These are phyloP conservation scores for Epichloe glyceriae DNA, from an alignment of 2,329 filamentous ascomycete genomes.

Conservation along the genomic window DNA sequence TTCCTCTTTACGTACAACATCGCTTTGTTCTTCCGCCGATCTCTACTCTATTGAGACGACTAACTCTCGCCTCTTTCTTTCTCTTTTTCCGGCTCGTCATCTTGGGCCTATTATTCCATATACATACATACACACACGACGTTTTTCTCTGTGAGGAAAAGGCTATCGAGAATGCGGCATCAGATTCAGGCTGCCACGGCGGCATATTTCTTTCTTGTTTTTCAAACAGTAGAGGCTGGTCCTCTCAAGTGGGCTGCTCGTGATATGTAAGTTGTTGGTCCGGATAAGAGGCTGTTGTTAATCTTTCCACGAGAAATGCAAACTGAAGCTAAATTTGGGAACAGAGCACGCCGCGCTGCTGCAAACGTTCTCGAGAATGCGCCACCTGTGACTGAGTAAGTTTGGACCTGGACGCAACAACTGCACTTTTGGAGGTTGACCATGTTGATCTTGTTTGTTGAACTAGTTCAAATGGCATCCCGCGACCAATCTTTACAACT, in stretches of 20 bases:
- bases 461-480: background rate
- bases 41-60: background rate
- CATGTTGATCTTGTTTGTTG: background rate
- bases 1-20: background rate
- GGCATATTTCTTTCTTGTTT: conserved; percentile 16
- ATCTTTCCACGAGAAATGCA: background rate
- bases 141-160: background rate
- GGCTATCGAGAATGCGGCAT: conserved; percentile 1
- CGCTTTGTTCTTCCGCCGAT: background rate
- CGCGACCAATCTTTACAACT: background rate
- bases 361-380: background rate
- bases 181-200: conserved; percentile 9
- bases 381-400: background rate
- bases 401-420: background rate
- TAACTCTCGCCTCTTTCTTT: background rate
- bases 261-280: conserved; percentile 15
- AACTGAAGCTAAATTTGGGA: conserved; percentile 5
- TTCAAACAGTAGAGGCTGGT: conserved; percentile 20
- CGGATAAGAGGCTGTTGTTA: background rate
- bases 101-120: background rate
- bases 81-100: background rate
- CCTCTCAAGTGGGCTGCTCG: conserved; percentile 21
- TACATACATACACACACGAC: background rate
- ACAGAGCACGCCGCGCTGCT: conserved; percentile 12
- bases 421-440: background rate